Percentiles rank a stretch among this genome's conserved stretches.
These are phyloP conservation scores for Ceratocystis albifundus DNA, from an alignment of 2,329 filamentous ascomycete genomes.

Conservation along the genomic window DNA sequence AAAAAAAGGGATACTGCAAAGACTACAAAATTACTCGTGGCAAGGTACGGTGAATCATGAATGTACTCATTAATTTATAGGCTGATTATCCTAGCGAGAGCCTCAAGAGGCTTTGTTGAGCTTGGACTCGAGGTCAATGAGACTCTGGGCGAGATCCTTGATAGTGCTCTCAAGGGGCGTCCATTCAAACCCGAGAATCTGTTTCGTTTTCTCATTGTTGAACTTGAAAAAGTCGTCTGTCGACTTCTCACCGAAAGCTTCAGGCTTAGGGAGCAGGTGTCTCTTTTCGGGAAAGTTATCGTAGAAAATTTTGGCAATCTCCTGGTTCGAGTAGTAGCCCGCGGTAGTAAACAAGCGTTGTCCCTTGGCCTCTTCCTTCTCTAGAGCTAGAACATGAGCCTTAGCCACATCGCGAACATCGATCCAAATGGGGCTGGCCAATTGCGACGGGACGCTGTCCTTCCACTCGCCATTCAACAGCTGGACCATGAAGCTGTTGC, in stretches of 20 bases:
- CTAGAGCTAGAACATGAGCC: slow-evolving; percentile 43
- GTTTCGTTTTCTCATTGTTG: slow-evolving; percentile 48
- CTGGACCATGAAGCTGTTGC: slow-evolving; percentile 41
- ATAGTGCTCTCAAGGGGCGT: slow-evolving; percentile 49
- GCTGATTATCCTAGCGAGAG: not conserved
- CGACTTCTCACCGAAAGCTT: slow-evolving; percentile 36
- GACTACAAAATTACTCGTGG: not conserved
- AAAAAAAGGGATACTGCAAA: not conserved
- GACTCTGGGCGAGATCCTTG: slow-evolving; percentile 16
- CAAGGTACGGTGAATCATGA: not conserved
- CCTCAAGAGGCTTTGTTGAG: slow-evolving; percentile 1
- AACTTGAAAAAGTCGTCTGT: slow-evolving; percentile 39
- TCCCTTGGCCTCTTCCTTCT: slow-evolving; percentile 38
- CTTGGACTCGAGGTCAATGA: slow-evolving; percentile 19
- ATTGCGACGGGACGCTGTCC: slow-evolving; percentile 33
- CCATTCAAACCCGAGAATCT: slow-evolving; percentile 52
- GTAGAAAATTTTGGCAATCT: slow-evolving; percentile 36
- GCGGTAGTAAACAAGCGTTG: slow-evolving; percentile 41
- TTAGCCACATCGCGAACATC: slow-evolving; percentile 46
- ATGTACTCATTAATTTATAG: not conserved
- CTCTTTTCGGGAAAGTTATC: slow-evolving; percentile 41
- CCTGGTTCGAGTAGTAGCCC: slow-evolving; percentile 38
- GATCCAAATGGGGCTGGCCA: slow-evolving; percentile 38
- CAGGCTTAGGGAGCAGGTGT: slow-evolving; percentile 37
- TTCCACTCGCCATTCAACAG: slow-evolving; percentile 42